Conservation (phyloP, 1,284 basidiomycete species). For the Paramarasmius palmivorus region DNA sequence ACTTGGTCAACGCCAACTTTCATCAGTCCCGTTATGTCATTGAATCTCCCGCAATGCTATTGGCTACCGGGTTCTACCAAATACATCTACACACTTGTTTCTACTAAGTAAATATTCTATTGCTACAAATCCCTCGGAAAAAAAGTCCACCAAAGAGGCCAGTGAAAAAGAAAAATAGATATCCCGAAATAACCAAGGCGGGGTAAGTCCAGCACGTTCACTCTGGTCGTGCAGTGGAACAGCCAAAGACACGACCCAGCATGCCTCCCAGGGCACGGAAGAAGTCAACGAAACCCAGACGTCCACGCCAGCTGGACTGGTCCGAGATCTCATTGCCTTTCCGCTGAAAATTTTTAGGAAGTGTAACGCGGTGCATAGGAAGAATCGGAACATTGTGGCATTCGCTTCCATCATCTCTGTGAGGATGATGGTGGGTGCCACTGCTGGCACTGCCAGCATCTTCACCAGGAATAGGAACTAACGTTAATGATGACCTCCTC, state of each 20-base stretch:
- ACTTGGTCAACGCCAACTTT: no score
- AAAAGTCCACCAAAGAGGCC: not conserved
- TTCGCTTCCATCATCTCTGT: not conserved
- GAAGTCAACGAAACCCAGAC: not conserved
- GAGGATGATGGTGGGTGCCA: not conserved
- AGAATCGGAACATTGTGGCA: slow-evolving; percentile 21
- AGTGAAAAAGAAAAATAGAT: not conserved
- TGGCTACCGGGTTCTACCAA: not conserved
- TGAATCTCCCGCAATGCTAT: not conserved
- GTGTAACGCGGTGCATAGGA: slow-evolving; percentile 17
- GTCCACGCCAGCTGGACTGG: not conserved
- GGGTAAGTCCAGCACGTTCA: not conserved
- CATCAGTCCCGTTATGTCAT: no score
- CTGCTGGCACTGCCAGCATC: not conserved
- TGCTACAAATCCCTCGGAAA: not conserved
- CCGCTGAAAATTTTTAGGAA: slow-evolving; percentile 2
- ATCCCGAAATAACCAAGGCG: not conserved
- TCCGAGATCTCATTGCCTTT: not conserved
- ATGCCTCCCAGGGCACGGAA: not conserved
- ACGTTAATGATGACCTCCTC: slow-evolving; percentile 20
- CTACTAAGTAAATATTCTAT: not conserved
- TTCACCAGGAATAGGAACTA: not conserved
- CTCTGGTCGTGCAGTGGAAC: not conserved
- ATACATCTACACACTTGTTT: not conserved
- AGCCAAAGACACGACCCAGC: not conserved